Base-by-base conservation (phyloP, 2,329 filamentous ascomycete genomes). In the Colletotrichum australisinense region DNA sequence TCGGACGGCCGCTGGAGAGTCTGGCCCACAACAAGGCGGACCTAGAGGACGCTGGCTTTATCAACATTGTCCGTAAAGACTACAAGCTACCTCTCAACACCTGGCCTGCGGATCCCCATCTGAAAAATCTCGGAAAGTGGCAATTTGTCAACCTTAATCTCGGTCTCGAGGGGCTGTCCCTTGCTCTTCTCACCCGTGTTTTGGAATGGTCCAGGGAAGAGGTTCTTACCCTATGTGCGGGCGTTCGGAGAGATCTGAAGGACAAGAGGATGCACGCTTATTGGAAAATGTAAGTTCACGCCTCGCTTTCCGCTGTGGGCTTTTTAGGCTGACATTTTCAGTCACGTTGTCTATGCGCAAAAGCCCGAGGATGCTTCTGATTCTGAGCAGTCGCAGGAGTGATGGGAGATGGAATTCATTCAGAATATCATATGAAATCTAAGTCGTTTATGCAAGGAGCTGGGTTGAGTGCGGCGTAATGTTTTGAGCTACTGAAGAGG, bases 141-240 rank as follows among this genome's bases (percentile, higher is more conserved):
- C 56, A 77, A 14, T 68, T 77, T n/a, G 77, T 79, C 55, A 82
- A 81, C 59, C 77, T 82, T n/a, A 35, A 70, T 60, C 73, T 72
- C 55, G 82, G 81, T 8, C 77, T 80, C 32, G 80, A 84, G 75
- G 78, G 79, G 7, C 80, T 84, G 55, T 78, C 76, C 14, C 75
- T 84, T 64, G 82, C 81, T 7, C 73, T 83, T n/a, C 80, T 83
- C 63, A 84, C 83, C 5, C 79, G 81, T 12, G 79, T 78, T 42
- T 74, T 84, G 32, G 79, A 79, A 19, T 84, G 82, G 82, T 78
- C 60, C 28, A 63, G 76, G 8, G 80, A 80, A 12, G 77, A 82
- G 59, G 77, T 78, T 58, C 42, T 67, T 42, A 68, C 72, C 55
- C 78, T 79, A 24, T 75, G 76, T 56, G 74, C 75, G 0, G 16